Conservation (phyloP, 225 moss, liverwort and hornwort genomes). For the Pseudoscleropodium purum region DNA sequence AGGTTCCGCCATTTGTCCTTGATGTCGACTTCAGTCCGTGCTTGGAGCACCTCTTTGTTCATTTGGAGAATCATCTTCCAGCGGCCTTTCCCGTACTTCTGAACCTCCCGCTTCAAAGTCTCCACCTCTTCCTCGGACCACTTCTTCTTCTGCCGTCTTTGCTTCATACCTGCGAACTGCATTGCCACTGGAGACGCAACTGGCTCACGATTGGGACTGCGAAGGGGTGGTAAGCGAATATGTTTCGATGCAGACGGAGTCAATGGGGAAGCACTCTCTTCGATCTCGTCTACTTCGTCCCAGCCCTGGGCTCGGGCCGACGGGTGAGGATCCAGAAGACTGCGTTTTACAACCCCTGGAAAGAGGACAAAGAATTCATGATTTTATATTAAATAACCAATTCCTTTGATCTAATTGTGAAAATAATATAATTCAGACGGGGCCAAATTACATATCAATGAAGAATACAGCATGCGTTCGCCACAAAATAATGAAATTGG, state of each 20-base stretch:
- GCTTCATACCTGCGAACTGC: neutral
- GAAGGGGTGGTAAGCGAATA: constrained; percentile 29
- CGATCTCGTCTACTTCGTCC: constrained; percentile 34
- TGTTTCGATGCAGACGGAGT: constrained; percentile 51
- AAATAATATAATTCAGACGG: neutral
- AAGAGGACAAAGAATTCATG: neutral
- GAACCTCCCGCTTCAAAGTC: constrained; percentile 48
- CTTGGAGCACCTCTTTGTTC: constrained; percentile 23
- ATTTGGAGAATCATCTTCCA: constrained; percentile 62
- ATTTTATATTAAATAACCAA: neutral
- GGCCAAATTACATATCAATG: neutral
- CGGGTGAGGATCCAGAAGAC: constrained; percentile 27
- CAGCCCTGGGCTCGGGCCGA: constrained; percentile 30
- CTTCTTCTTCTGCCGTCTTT: constrained; percentile 35
- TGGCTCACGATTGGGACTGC: neutral
- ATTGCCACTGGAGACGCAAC: neutral
- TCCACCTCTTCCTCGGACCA: constrained; percentile 72
- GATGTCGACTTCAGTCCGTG: constrained; percentile 81
- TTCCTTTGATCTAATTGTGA: neutral
- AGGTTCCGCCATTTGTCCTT: constrained; percentile 97
- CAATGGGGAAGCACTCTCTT: constrained; percentile 17
- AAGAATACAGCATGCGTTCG: neutral
- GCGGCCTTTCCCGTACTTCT: constrained; percentile 59
- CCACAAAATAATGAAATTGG: neutral
- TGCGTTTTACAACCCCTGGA: constrained; percentile 1